A percentile compares a stretch with the other conserved stretches of the same genome.
Conservation (phyloP, 192 early-diverging fungal genomes). For the Umbelopsis sp. region DNA sequence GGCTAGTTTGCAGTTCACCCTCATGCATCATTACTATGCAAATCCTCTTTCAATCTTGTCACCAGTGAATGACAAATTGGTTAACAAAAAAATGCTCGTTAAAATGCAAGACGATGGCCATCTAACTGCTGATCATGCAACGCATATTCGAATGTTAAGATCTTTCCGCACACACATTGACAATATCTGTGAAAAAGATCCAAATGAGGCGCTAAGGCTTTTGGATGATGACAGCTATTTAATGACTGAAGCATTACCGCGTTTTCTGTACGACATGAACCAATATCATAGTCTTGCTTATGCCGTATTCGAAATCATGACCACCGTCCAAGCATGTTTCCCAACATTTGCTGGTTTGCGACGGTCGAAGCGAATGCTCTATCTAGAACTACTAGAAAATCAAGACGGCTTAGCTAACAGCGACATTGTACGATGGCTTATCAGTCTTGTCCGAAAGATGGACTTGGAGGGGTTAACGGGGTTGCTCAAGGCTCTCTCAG, state of each 20-base stretch:
- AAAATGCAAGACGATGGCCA: slow-evolving; percentile 22
- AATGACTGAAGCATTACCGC: slow-evolving; percentile 48
- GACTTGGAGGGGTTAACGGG: slow-evolving; percentile 12
- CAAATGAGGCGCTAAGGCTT: slow-evolving; percentile 44
- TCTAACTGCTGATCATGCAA: slow-evolving; percentile 55
- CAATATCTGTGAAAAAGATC: slow-evolving; percentile 33
- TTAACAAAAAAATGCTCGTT: not conserved
- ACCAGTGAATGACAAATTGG: not conserved
- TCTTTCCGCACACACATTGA: slow-evolving; percentile 67
- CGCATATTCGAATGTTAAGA: slow-evolving; percentile 69
- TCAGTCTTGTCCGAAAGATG: slow-evolving; percentile 41
- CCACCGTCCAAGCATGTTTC: slow-evolving; percentile 58
- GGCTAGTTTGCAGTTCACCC: slow-evolving; percentile 74
- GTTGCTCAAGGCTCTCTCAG: slow-evolving; percentile 7
- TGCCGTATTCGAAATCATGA: slow-evolving; percentile 59
- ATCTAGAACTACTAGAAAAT: slow-evolving; percentile 60
- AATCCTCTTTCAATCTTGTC: slow-evolving; percentile 73
- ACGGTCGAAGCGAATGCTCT: slow-evolving; percentile 66
- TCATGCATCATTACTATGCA: slow-evolving; percentile 86
- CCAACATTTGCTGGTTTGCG: slow-evolving; percentile 41
- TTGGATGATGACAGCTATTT: slow-evolving; percentile 65
- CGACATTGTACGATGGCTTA: slow-evolving; percentile 38
- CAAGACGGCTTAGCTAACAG: slow-evolving; percentile 35
- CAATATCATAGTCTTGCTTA: slow-evolving; percentile 63
- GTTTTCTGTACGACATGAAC: slow-evolving; percentile 47